phyloP scores from a whole-genome alignment of 2,329 filamentous ascomycete genomes.

The Epichloe aotearoae region DNA sequence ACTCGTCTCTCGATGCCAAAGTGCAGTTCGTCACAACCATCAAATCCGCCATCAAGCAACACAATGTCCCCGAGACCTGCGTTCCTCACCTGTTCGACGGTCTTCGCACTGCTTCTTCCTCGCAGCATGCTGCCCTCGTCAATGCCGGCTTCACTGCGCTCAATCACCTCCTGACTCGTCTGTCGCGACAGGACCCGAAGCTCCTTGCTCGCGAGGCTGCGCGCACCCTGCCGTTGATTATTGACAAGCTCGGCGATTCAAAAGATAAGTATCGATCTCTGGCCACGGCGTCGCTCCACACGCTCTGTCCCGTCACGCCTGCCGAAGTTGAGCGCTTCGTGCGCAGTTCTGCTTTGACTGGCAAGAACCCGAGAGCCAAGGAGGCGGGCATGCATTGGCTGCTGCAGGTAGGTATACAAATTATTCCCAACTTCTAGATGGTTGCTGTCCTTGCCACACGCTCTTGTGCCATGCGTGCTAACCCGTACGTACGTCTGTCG shows the following conservation, averaged over 20 bases:
- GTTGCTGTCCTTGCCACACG: background rate
- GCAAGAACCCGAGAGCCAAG: constrained; percentile 73
- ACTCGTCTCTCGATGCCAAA: constrained; percentile 56
- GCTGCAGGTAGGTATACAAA: constrained; percentile 44
- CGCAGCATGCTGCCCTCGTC: constrained; percentile 64
- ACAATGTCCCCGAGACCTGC: constrained; percentile 66
- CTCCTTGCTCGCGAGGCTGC: constrained; percentile 56
- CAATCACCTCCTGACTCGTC: constrained; percentile 73
- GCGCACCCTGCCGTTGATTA: constrained; percentile 58
- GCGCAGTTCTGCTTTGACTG: constrained; percentile 62
- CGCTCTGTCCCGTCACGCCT: constrained; percentile 58
- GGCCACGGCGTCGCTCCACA: constrained; percentile 61
- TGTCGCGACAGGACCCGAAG: constrained; percentile 74
- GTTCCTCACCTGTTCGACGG: constrained; percentile 70
- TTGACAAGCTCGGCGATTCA: constrained; percentile 76
- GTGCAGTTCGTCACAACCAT: constrained; percentile 57
- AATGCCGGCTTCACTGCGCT: constrained; percentile 79
- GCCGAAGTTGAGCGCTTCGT: constrained; percentile 69
- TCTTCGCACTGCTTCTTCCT: constrained; percentile 59
- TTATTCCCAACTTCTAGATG: background rate
- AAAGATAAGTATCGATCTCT: constrained; percentile 73
- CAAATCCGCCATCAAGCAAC: constrained; percentile 86
- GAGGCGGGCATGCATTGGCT: constrained; percentile 80
- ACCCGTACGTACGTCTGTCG: constrained; percentile 4
- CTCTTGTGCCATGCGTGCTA: constrained; percentile 3